Evolutionary conservation across 2,329 filamentous ascomycete genomes (phyloP).

Genomic region (Madurella mycetomatis): DNA sequence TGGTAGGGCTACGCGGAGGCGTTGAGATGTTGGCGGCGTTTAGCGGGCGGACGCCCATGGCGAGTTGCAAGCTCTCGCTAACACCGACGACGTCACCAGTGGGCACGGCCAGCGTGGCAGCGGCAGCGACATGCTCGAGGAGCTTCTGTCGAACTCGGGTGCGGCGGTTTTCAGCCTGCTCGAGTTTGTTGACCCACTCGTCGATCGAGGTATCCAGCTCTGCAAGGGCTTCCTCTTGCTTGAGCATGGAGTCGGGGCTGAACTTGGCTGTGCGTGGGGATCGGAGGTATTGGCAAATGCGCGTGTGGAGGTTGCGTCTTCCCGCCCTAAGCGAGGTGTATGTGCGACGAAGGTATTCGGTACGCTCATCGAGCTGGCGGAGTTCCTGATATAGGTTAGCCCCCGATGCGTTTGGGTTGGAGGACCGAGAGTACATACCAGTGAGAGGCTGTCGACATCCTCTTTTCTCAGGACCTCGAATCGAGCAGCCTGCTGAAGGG

Average conservation of each 20-base stretch:
- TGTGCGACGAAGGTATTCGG: conserved; percentile 72
- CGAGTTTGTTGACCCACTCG: conserved; percentile 76
- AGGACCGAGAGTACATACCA: conserved; percentile 38
- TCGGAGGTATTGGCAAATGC: conserved; percentile 73
- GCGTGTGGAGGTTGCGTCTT: conserved; percentile 68
- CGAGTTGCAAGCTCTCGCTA: conserved; percentile 40
- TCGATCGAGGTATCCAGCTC: conserved; percentile 76
- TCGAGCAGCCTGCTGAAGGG: conserved; percentile 55
- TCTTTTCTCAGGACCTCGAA: conserved; percentile 61
- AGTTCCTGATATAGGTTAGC: conserved; percentile 54
- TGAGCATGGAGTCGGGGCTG: conserved; percentile 69
- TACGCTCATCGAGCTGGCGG: conserved; percentile 69
- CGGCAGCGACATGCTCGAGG: conserved; percentile 74
- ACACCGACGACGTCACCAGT: conserved; percentile 29
- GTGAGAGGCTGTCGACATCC: conserved; percentile 62
- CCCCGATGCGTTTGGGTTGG: not conserved
- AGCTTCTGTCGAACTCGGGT: conserved; percentile 73
- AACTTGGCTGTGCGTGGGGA: conserved; percentile 67
- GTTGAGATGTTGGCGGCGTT: conserved; percentile 45
- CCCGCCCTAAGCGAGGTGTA: conserved; percentile 71
- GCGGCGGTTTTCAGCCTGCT: conserved; percentile 72
- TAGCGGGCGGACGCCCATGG: conserved; percentile 36
- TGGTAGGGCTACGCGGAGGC: conserved; percentile 57
- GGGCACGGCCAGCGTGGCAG: conserved; percentile 48
- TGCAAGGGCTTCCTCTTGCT: conserved; percentile 73